A percentile compares a stretch with the other conserved stretches of the same genome.
Evolutionary conservation across 495 filamentous ascomycete species (phyloP).

Genomic region (Neohortaea acidophila): DNA sequence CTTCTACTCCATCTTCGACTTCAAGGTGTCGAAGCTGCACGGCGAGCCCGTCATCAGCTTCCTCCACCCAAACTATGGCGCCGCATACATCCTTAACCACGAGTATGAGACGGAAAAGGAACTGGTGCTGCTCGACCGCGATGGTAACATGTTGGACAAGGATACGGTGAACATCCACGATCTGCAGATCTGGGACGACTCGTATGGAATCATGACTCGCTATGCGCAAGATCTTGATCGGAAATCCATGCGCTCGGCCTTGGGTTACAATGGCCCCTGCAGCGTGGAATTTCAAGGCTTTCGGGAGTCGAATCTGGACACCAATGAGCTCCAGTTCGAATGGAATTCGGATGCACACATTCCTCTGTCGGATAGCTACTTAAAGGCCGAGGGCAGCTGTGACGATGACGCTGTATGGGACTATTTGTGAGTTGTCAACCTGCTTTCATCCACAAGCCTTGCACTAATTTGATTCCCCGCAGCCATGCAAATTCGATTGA

Average conservation of each 20-base stretch:
- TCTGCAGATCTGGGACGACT: neutral
- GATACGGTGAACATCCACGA: neutral
- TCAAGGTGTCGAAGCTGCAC: neutral
- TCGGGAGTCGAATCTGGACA: neutral
- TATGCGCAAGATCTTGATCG: neutral
- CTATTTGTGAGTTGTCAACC: no score
- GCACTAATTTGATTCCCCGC: no score
- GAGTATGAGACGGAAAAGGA: neutral
- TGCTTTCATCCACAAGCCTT: no score
- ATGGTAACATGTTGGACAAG: neutral
- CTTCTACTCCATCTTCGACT: neutral
- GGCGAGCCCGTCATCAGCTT: neutral
- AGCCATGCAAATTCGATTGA: constrained; percentile 17
- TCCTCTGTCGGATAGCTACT: neutral
- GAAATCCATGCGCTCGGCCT: neutral
- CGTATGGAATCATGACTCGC: neutral
- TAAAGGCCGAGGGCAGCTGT: neutral
- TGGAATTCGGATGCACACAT: neutral
- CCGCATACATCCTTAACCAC: neutral
- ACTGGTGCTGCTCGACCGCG: neutral
- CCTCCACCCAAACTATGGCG: neutral
- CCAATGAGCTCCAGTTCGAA: neutral
- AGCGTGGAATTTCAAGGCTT: neutral
- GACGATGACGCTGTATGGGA: neutral
- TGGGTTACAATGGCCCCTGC: neutral